These are phyloP conservation scores for Jamesozyma spencerorum DNA, from an alignment of 805 yeast genomes.

Conservation along the genomic window DNA sequence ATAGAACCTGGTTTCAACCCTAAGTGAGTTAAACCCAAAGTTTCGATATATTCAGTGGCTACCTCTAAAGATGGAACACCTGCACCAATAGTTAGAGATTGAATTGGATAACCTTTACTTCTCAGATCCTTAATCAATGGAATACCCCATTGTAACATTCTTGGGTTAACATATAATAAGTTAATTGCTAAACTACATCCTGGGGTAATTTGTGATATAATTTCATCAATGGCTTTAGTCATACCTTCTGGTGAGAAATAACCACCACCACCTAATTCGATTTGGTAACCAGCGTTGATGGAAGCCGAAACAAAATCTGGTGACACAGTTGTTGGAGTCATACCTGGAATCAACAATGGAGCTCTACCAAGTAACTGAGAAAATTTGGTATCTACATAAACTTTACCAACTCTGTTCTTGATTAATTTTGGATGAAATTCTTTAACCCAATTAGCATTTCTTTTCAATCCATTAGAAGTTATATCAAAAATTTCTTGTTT, in stretches of 20 bases:
- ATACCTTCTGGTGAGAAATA: conserved; percentile 69
- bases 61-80: conserved; percentile 98
- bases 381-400: conserved; percentile 88
- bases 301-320: conserved; percentile 93
- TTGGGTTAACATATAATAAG: conserved; percentile 91
- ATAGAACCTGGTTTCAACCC: conserved; percentile 97
- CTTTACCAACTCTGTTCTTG: conserved; percentile 62
- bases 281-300: conserved; percentile 91
- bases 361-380: conserved; percentile 87
- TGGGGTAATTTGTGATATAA: conserved; percentile 60
- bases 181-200: conserved; percentile 90
- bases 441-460: conserved; percentile 83
- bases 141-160: conserved; percentile 98
- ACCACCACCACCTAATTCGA: conserved; percentile 99
- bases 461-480: conserved; percentile 54
- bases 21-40: conserved; percentile 84
- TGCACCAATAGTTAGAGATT: conserved; percentile 95
- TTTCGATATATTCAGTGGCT: conserved; percentile 90
- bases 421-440: conserved; percentile 81
- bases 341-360: conserved; percentile 96
- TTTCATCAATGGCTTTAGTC: conserved; percentile 65
- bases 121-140: conserved; percentile 87
- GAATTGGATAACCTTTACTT: conserved; percentile 88
- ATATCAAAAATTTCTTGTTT: conserved; percentile 89
- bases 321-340: conserved; percentile 97